These are phyloP conservation scores for Brettanomyces bruxellensis DNA, from an alignment of 805 yeast genomes.

Conservation along the genomic window DNA sequence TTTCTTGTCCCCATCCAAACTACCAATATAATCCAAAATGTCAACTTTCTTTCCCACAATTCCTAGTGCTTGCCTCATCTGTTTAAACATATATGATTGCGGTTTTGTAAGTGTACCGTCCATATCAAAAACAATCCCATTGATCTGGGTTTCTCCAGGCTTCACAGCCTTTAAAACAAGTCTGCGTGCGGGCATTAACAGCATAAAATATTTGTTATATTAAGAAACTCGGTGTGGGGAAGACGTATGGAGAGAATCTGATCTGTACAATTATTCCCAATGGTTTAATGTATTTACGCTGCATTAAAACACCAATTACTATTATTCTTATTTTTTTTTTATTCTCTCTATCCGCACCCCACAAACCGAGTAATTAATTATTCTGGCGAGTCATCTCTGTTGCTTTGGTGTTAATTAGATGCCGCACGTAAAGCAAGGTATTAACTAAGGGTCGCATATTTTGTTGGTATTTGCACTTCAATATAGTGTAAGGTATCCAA, in stretches of 20 bases:
- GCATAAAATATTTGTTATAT: not conserved
- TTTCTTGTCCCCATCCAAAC: slow-evolving; percentile 32
- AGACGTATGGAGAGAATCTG: too few relatives aligned
- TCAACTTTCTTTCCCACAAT: slow-evolving; percentile 36
- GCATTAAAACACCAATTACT: too few relatives aligned
- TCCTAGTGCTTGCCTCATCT: slow-evolving; percentile 54
- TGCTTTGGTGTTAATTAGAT: too few relatives aligned
- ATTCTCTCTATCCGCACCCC: too few relatives aligned
- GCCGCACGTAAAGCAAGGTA: not conserved
- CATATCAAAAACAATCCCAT: slow-evolving; percentile 67
- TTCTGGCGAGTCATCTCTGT: too few relatives aligned
- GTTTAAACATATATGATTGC: slow-evolving; percentile 36
- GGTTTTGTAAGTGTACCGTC: slow-evolving; percentile 70
- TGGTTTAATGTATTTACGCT: too few relatives aligned
- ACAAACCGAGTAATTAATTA: too few relatives aligned
- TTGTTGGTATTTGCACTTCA: too few relatives aligned
- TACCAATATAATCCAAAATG: slow-evolving; percentile 41
- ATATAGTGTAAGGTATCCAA: too few relatives aligned
- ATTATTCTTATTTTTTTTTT: too few relatives aligned
- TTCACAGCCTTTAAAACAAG: not conserved
- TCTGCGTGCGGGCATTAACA: not conserved
- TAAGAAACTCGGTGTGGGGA: too few relatives aligned
- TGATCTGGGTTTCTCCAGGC: slow-evolving; percentile 16
- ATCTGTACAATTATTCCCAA: too few relatives aligned
- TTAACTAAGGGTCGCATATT: not conserved